Evolutionary conservation across 1,284 basidiomycete species (phyloP).

Genomic region (Lentinula novae-zelandiae): DNA sequence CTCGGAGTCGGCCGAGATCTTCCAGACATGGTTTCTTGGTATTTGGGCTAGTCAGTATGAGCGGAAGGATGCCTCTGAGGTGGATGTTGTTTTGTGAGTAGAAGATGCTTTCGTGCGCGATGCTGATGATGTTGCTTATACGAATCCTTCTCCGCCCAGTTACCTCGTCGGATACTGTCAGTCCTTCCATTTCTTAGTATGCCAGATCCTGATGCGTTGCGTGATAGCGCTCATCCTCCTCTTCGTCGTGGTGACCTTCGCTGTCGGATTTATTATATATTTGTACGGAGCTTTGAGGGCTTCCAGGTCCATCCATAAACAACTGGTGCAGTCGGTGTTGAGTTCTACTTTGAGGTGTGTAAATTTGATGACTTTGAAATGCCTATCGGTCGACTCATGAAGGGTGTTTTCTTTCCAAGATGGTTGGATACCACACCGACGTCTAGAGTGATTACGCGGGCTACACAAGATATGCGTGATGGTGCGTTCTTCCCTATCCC

Average conservation of each 20-base stretch:
- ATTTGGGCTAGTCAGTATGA: constrained; percentile 52
- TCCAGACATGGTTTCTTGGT: constrained; percentile 56
- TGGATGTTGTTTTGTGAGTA: constrained; percentile 38
- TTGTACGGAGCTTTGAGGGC: constrained; percentile 17
- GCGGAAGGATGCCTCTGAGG: constrained; percentile 23
- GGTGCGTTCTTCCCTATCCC: constrained; percentile 1
- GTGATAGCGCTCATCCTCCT: constrained; percentile 1
- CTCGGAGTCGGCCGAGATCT: constrained; percentile 29
- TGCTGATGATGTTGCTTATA: neutral
- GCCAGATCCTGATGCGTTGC: neutral
- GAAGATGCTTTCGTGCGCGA: neutral
- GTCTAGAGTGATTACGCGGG: constrained; percentile 42
- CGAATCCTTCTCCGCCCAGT: neutral
- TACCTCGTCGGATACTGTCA: constrained; percentile 10
- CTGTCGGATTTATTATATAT: constrained; percentile 12
- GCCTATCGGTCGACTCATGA: neutral
- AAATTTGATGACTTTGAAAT: neutral
- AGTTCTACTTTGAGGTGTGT: constrained; percentile 20
- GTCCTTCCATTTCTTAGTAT: neutral
- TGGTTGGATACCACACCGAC: constrained; percentile 50
- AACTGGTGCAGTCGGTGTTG: constrained; percentile 21
- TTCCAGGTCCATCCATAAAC: constrained; percentile 18
- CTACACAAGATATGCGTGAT: constrained; percentile 44
- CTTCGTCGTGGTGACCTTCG: neutral
- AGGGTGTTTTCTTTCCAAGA: constrained; percentile 14